Evolutionary conservation across 805 yeast genomes (phyloP).

Genomic region (Candida manassasensis): DNA sequence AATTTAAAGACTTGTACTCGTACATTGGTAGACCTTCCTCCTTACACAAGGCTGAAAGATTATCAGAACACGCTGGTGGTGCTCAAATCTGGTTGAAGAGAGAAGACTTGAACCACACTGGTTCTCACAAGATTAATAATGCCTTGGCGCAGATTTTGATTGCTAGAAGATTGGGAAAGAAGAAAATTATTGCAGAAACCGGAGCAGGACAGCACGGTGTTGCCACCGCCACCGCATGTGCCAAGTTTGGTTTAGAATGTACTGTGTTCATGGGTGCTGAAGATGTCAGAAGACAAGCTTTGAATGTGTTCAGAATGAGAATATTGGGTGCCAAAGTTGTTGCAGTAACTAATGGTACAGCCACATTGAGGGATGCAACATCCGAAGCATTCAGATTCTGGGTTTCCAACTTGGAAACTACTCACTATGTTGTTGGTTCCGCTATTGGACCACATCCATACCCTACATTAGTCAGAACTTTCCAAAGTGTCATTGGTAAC

Average conservation of each 20-base stretch:
- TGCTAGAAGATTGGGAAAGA: conserved; percentile 76
- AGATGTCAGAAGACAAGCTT: conserved; percentile 97
- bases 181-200: conserved; percentile 77
- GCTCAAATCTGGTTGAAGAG: conserved; percentile 93
- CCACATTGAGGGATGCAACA: conserved; percentile 95
- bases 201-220: conserved; percentile 96
- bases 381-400: conserved; percentile 94
- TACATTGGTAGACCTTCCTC: conserved; percentile 97
- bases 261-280: conserved; percentile 98
- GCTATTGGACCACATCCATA: conserved; percentile 99
- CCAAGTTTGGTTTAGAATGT: conserved; percentile 88
- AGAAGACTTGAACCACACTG: conserved; percentile 90
- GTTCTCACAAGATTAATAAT: conserved; percentile 82
- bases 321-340: conserved; percentile 94
- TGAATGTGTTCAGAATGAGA: conserved; percentile 96
- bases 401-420: conserved; percentile 81
- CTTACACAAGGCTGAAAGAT: conserved; percentile 84
- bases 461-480: conserved; percentile 95
- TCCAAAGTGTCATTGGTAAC: conserved; percentile 94
- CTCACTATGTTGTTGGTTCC: conserved; percentile 95
- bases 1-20: conserved; percentile 74
- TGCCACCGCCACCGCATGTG: conserved; percentile 90
- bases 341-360: conserved; percentile 90
- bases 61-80: conserved; percentile 89
- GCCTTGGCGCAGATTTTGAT: conserved; percentile 78